phyloP scores from a whole-genome alignment of 2,329 filamentous ascomycete genomes.

The Sclerotinia spermophila region DNA sequence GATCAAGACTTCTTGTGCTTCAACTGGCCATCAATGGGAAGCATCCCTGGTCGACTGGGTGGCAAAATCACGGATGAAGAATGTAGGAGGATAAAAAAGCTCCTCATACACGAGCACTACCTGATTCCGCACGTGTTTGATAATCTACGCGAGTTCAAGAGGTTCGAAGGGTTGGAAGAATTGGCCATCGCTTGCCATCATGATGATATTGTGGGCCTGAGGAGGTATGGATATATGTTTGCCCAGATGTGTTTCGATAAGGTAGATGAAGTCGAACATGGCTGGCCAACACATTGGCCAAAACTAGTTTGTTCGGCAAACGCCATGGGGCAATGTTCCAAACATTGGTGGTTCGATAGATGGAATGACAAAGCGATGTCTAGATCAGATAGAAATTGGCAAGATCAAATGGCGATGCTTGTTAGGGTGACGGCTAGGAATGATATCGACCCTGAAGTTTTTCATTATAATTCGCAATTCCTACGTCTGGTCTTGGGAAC shows the following conservation, averaged over 20 bases:
- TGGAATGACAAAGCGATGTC: constrained; percentile 4
- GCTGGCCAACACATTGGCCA: constrained; percentile 5
- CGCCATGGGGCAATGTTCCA: not conserved
- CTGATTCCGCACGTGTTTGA: constrained; percentile 13
- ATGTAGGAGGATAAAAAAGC: constrained; percentile 5
- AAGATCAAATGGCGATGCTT: constrained; percentile 9
- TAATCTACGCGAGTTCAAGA: constrained; percentile 7
- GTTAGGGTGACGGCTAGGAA: constrained; percentile 9
- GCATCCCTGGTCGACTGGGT: constrained; percentile 3
- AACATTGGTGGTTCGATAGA: constrained; percentile 4
- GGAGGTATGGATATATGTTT: constrained; percentile 12
- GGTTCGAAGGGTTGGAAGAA: constrained; percentile 8
- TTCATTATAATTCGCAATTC: constrained; percentile 7
- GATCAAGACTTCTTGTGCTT: constrained; percentile 13
- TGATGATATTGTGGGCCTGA: constrained; percentile 3
- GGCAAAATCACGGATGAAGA: constrained; percentile 4
- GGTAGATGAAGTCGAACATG: not conserved
- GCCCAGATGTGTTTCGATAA: constrained; percentile 8
- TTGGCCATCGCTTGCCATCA: constrained; percentile 6
- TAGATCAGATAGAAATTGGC: constrained; percentile 7
- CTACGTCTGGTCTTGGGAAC: constrained; percentile 7
- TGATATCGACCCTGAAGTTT: constrained; percentile 2
- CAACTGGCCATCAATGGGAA: constrained; percentile 11
- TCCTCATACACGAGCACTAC: constrained; percentile 12
- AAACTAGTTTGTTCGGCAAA: constrained; percentile 5